Percentiles rank a stretch among this genome's conserved stretches.
These are phyloP conservation scores for Trichoderma sp. DNA, from an alignment of 2,329 filamentous ascomycete species.

Conservation along the genomic window DNA sequence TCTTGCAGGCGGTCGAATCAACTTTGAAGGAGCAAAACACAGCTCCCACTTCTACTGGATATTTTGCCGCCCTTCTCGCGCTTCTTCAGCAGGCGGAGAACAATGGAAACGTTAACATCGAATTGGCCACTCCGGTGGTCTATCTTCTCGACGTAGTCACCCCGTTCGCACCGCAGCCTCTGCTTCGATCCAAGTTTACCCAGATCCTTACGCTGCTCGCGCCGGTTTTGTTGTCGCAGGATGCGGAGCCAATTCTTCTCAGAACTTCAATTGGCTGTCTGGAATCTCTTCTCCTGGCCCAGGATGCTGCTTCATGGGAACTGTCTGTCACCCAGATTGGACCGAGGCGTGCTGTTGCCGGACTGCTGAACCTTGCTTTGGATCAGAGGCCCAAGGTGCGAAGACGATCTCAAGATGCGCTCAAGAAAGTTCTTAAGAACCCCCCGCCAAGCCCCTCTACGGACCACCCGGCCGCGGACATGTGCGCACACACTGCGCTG, in stretches of 20 bases:
- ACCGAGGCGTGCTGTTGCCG: conserved; percentile 82
- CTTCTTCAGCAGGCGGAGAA: conserved; percentile 76
- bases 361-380: conserved; percentile 77
- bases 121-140: conserved; percentile 80
- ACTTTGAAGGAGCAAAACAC: conserved; percentile 86
- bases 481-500: conserved; percentile 90
- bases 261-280: conserved; percentile 88
- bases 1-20: conserved; percentile 88
- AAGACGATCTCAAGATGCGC: conserved; percentile 86
- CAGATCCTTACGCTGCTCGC: conserved; percentile 86
- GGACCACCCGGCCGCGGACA: conserved; percentile 91
- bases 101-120: conserved; percentile 69
- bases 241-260: conserved; percentile 83
- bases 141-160: conserved; percentile 95
- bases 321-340: conserved; percentile 78
- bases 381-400: conserved; percentile 91
- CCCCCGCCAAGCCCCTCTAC: conserved; percentile 88
- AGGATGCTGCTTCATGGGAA: conserved; percentile 86
- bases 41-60: conserved; percentile 79
- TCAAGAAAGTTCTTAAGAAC: conserved; percentile 77
- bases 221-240: conserved; percentile 73
- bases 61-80: conserved; percentile 92
- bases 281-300: conserved; percentile 84
- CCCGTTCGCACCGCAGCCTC: conserved; percentile 75
- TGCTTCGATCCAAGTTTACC: conserved; percentile 91